Conservation (phyloP, 2,329 filamentous ascomycete genomes). For the Penicillium freii region DNA sequence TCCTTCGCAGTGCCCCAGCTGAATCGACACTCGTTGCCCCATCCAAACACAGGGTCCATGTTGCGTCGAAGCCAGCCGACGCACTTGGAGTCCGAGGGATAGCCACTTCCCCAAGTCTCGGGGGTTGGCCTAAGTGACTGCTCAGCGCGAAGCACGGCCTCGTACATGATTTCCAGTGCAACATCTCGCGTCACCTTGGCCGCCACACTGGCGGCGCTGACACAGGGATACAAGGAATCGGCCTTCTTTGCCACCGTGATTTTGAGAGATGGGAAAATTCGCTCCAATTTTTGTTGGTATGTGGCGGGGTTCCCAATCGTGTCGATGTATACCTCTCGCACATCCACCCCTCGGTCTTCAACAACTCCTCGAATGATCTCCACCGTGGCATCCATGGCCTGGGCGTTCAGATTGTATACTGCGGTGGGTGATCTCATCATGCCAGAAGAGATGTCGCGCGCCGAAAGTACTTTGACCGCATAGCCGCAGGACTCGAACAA, state of each 20-base stretch:
- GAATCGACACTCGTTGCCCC: conserved; percentile 89
- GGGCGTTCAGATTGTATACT: conserved; percentile 88
- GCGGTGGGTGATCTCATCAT: conserved; percentile 63
- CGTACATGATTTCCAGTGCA: conserved; percentile 76
- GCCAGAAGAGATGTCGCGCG: conserved; percentile 73
- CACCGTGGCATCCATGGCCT: conserved; percentile 90
- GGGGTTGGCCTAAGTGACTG: conserved; percentile 31
- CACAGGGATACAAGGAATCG: conserved; percentile 86
- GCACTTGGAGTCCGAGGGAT: conserved; percentile 82
- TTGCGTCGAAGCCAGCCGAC: conserved; percentile 77
- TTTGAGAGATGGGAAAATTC: conserved; percentile 73
- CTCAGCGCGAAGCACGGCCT: conserved; percentile 45
- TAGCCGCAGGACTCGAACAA: conserved; percentile 71
- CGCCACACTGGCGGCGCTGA: conserved; percentile 89
- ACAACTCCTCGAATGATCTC: conserved; percentile 76
- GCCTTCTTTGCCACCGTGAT: conserved; percentile 87
- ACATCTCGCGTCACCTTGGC: conserved; percentile 95
- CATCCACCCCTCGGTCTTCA: conserved; percentile 68
- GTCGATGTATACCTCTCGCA: conserved; percentile 90
- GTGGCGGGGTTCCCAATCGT: conserved; percentile 79
- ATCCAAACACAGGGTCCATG: conserved; percentile 92
- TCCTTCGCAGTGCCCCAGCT: conserved; percentile 96
- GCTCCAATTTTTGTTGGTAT: conserved; percentile 82
- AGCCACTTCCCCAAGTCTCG: conserved; percentile 81
- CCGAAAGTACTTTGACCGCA: conserved; percentile 78